Evolutionary conservation across 306 rosid species (phyloP).

Genomic region (Sicyos baderoa): DNA sequence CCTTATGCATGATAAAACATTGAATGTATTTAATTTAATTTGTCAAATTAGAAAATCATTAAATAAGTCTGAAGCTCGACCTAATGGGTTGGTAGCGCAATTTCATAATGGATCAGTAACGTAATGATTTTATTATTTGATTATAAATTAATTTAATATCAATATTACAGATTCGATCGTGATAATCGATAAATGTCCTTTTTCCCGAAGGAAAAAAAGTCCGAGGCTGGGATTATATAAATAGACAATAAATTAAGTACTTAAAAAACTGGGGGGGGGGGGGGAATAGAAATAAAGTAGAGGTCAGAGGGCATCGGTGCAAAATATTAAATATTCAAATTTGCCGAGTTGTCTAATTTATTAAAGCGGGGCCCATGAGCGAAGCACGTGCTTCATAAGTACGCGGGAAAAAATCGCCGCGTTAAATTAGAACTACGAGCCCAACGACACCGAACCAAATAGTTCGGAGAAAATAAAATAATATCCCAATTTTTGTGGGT

Average conservation of each 20-base stretch:
- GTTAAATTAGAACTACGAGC: neutral
- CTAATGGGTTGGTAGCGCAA: too few relatives aligned
- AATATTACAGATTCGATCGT: too few relatives aligned
- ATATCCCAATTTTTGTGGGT: neutral
- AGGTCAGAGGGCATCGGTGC: neutral
- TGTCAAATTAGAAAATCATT: neutral
- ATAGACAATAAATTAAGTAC: neutral
- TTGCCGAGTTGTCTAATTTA: neutral
- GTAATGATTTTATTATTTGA: too few relatives aligned
- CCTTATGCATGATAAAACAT: neutral
- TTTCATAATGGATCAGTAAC: too few relatives aligned
- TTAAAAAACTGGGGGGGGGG: too few relatives aligned
- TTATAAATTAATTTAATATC: too few relatives aligned
- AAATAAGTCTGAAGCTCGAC: neutral
- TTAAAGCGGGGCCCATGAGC: neutral
- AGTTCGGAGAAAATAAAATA: neutral
- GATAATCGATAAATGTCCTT: too few relatives aligned
- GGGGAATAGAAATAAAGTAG: neutral
- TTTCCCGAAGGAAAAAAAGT: too few relatives aligned
- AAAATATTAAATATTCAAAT: neutral
- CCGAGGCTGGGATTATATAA: too few relatives aligned
- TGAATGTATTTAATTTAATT: neutral
- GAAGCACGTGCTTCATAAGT: neutral
- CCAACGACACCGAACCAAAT: neutral
- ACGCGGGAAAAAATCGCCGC: slow-evolving; percentile 1